Evolutionary conservation across 257 asterid species (phyloP).

Genomic region (Perilla frutescens): DNA sequence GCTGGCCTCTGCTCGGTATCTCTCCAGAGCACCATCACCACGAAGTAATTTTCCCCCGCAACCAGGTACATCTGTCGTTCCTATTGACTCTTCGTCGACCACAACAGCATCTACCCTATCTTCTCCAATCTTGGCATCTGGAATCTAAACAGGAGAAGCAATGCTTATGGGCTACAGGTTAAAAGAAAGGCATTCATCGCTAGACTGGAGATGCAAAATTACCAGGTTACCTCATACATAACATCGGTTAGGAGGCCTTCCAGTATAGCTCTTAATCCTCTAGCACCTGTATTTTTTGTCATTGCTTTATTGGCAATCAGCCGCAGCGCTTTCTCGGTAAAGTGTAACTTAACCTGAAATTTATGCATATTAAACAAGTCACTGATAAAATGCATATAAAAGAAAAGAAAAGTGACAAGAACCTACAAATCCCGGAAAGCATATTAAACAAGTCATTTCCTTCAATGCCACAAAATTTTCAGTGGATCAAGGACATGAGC

Average conservation of each 20-base stretch:
- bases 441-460: constrained; percentile 16
- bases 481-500: constrained; percentile 15
- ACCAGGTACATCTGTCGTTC: constrained; percentile 56
- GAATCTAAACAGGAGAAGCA: constrained; percentile 56
- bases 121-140: constrained; percentile 66
- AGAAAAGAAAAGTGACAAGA: too few relatives aligned
- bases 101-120: constrained; percentile 79
- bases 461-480: constrained; percentile 18
- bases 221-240: constrained; percentile 82
- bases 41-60: constrained; percentile 80
- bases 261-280: constrained; percentile 86
- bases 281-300: constrained; percentile 90
- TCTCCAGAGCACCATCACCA: constrained; percentile 76
- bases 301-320: constrained; percentile 75
- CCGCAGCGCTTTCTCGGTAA: constrained; percentile 69
- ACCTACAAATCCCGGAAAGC: background rate
- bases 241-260: constrained; percentile 85
- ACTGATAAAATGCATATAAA: background rate
- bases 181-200: background rate
- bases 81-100: constrained; percentile 83
- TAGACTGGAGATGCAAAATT: constrained; percentile 5
- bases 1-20: constrained; percentile 54
- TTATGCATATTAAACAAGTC: constrained; percentile 24
- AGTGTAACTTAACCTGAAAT: constrained; percentile 82
- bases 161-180: constrained; percentile 1